Evolutionary conservation across 2,329 filamentous ascomycete species (phyloP).

Genomic region (Colletotrichum sp.): DNA sequence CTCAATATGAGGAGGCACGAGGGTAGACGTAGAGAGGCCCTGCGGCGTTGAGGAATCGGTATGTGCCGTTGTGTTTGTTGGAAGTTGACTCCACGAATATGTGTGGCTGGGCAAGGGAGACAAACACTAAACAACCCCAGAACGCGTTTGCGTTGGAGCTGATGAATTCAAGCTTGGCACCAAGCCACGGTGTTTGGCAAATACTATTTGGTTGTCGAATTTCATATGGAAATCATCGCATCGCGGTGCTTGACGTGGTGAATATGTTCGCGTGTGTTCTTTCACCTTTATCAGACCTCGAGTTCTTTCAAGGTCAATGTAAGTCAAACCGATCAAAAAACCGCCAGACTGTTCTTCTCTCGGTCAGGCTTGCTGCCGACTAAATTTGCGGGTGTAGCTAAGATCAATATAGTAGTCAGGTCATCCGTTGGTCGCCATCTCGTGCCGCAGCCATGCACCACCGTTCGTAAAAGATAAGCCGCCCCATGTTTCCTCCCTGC

Average conservation of each 20-base stretch:
- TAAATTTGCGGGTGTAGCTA: no score
- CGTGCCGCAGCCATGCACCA: background rate
- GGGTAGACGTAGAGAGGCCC: background rate
- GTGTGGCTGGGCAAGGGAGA: background rate
- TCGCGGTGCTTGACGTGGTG: no score
- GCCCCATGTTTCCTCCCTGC: background rate
- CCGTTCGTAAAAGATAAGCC: background rate
- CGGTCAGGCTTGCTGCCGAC: no score
- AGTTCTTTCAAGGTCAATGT: no score
- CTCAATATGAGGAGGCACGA: background rate
- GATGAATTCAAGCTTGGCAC: no score
- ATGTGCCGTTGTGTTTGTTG: background rate
- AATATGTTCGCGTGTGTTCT: no score
- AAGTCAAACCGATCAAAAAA: no score
- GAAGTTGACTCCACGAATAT: background rate
- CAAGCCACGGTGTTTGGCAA: no score
- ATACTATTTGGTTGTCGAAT: background rate
- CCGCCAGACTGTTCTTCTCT: no score
- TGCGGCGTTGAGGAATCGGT: background rate
- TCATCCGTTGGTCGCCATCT: background rate
- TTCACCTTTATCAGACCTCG: no score
- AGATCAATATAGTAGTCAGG: background rate
- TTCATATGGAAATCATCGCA: background rate
- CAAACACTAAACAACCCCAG: background rate
- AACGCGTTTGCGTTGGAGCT: no score